Base-by-base conservation (phyloP, 2,329 filamentous ascomycete species). In the Leptodontidium sp. region DNA sequence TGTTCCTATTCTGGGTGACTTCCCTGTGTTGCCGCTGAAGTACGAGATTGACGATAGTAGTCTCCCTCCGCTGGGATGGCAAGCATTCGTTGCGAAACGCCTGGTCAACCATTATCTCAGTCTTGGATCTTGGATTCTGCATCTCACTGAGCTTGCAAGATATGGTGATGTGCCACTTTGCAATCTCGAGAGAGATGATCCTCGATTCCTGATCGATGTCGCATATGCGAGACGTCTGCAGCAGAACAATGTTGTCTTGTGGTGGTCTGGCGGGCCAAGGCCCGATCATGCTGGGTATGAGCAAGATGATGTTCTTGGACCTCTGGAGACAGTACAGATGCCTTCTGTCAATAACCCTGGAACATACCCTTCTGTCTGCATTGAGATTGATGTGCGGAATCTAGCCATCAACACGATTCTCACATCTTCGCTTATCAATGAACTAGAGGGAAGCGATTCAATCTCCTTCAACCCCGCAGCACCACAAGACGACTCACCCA, bases 231-330 rank as follows among this genome's bases (percentile, higher is more conserved):
- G 97, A 67, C 88, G 94, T 21, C 83, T 99, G 63, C 93, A 97
- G 77, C 91, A 92, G 73, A 97, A 95, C 77, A 94, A 94, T 67
- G 93, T 99, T 1, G 92, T 99, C 6, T 84, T 99, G 7, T 99
- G 96, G 96, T 99, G 96, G 96, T 98, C 95, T 21, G 86, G 88
- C 11, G 90, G 91, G 7, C 89, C 95, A 0, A 89, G 91, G 63
- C 96, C 97, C 1, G 96, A 99, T 78, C 96, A 99, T 80, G 96
- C 94, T 57, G 96, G 96, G 0, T 94, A 98, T 78, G 96, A 99
- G 79, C 92, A 91, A 70, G 97, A 99, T 76, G 93, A 98, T 79
- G 88, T 98, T 26, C 82, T 92, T 0, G 92, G 92, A 0, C 88
- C 92, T 1, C 85, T 98, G 35, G 95, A 99, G 73, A 91, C 87